These are phyloP conservation scores for Pleodorina starrii DNA, from an alignment of 139 green algal species.

Conservation along the genomic window DNA sequence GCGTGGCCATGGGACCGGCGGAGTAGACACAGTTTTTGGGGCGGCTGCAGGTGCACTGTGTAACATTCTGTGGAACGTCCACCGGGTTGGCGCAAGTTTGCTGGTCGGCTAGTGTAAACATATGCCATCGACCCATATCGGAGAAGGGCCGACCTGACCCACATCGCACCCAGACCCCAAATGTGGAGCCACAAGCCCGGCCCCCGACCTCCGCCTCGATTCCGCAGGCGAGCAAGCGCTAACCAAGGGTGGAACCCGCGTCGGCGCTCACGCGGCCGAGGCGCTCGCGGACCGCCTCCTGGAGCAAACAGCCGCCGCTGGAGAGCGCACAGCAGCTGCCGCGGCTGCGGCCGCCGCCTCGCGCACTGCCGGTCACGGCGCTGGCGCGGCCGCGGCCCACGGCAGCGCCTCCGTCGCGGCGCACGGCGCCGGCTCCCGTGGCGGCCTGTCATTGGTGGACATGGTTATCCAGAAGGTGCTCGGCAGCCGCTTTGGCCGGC, in stretches of 20 bases:
- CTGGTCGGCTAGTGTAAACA: too few species aligned
- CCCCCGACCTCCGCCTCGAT: background rate
- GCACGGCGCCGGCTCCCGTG: slow-evolving; percentile 8
- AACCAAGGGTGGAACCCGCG: background rate
- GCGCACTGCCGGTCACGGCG: slow-evolving; percentile 8
- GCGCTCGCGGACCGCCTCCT: background rate
- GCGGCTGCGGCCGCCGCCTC: background rate
- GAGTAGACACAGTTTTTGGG: too few species aligned
- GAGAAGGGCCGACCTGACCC: too few species aligned
- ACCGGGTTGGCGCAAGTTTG: too few species aligned
- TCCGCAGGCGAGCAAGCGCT: slow-evolving; percentile 35
- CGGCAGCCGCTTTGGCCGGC: slow-evolving; percentile 19
- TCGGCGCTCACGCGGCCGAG: slow-evolving; percentile 14
- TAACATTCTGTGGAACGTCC: too few species aligned
- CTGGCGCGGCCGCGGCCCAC: slow-evolving; percentile 2
- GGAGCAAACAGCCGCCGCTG: slow-evolving; percentile 23
- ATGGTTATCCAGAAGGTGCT: slow-evolving; percentile 46
- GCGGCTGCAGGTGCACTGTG: too few species aligned
- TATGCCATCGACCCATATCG: too few species aligned
- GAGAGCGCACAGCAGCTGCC: slow-evolving; percentile 4
- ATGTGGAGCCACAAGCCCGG: too few species aligned
- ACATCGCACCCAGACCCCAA: background rate
- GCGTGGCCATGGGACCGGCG: too few species aligned
- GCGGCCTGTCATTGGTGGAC: slow-evolving; percentile 46
- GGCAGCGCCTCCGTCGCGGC: background rate